Evolutionary conservation across 306 rosid genomes (phyloP), one percentile per base, ranked within the genome.

Genomic region (Acacia melanoxylon): DNA sequence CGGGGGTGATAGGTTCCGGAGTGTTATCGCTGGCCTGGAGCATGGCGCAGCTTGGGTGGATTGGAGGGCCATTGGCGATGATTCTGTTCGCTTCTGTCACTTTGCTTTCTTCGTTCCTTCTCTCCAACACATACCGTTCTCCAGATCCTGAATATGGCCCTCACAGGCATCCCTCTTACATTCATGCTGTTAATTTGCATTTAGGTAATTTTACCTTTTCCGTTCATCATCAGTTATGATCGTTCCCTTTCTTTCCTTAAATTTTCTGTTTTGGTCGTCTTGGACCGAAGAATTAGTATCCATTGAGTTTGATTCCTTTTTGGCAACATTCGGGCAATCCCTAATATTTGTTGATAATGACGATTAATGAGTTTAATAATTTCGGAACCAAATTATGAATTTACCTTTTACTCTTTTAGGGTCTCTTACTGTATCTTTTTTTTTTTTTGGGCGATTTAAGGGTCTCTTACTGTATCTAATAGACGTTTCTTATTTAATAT

Each of bases 1-100:
- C 93, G 6, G 93, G 91, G 12, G 91, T 90, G 79, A 88, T 90
- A 67, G 93, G 93, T 0, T 90, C 93, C 17, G 93, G 91, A 11
- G 90, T 86, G 70, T 56, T 84, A 4, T 88, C 91, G 0, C 33
- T 90, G 72, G 93, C 93, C 45, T 90, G 93, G 91, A 85, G 89
- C 78, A 83, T 82, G 31, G 90, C 93, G 10, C 93, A 90, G 74
- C 83, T 90, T 75, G 93, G 93, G 4, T 90, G 91, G 94, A 33
- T 90, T 74, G 91, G 74, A 17, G 94, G 92, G 0, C 94, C 94
- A 8, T 51, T 84, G 22, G 76, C 84, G 0, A 79, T 90, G 54
- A 0, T 88, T 16, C 44, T 81, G 14, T 88, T 90, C 17, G 94
- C 90, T 70, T 46, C 67, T 1, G 25, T 88, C 41, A 90, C 92